These are phyloP conservation scores for Botrytis fragariae DNA, from an alignment of 2,329 filamentous ascomycete species.

Conservation along the genomic window DNA sequence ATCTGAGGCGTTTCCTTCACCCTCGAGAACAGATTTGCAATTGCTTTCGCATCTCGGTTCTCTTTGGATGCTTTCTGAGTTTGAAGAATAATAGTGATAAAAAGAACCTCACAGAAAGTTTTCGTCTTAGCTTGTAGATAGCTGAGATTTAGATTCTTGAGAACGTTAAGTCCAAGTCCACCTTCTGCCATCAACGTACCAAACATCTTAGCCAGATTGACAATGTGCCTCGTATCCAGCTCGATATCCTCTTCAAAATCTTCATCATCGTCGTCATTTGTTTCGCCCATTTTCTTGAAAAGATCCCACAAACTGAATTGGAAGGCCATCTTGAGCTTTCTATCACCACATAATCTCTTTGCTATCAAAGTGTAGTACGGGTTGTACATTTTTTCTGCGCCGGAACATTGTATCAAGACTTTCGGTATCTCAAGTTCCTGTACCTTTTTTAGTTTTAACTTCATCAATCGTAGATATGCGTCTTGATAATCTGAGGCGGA, in stretches of 20 bases:
- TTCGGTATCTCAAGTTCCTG: constrained; percentile 84
- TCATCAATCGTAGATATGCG: constrained; percentile 73
- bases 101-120: constrained; percentile 75
- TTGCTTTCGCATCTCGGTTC: constrained; percentile 51
- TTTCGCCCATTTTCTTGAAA: constrained; percentile 83
- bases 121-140: constrained; percentile 74
- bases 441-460: constrained; percentile 79
- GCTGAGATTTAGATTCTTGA: constrained; percentile 73
- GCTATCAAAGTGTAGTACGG: constrained; percentile 90
- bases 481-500: constrained; percentile 81
- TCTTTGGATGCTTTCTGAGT: constrained; percentile 52
- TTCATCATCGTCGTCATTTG: constrained; percentile 58
- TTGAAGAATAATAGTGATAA: constrained; percentile 72
- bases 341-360: constrained; percentile 70
- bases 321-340: constrained; percentile 77
- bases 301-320: constrained; percentile 84
- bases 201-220: constrained; percentile 67
- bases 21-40: constrained; percentile 66
- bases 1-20: constrained; percentile 65
- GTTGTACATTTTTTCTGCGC: constrained; percentile 81
- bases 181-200: constrained; percentile 60
- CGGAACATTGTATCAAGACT: constrained; percentile 83
- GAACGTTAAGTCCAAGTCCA: constrained; percentile 55
- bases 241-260: constrained; percentile 54
- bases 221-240: constrained; percentile 55